Evolutionary conservation across 1,284 basidiomycete genomes (phyloP), one percentile per base, ranked within the genome.

Genomic region (Taiwanofungus camphoratus): DNA sequence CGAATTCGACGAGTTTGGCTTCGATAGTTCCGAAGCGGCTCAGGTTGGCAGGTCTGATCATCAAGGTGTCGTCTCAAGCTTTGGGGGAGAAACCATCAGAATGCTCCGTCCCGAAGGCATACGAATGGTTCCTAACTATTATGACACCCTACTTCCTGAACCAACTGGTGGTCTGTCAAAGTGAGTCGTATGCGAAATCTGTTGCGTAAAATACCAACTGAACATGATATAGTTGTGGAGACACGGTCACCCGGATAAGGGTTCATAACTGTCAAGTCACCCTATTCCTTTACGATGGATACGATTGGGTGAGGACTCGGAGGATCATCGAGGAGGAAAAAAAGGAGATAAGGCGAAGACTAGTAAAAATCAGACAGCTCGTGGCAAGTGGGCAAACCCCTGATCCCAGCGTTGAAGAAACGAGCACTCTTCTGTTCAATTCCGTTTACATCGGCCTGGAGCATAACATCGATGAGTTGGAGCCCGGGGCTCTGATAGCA

Each of bases 291-390:
- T 87, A 94, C 57, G 90, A 93, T 45, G 93, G 95, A 1, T 99
- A 93, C 57, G 96, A 99, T 59, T 99, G 95, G 93, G 64, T 64
- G 1, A 73, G 76, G 30, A 99, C 95, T 2, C 82, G 93, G 36
- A 83, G 77, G 60, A 79, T 79, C 4, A 91, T 99, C 41, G 89
- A 96, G 60, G 82, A 89, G 38, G 88, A 94, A 60, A 78, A 90
- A 45, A 92, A 87, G 59, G 82, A 87, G 24, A 91, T 99, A 67
- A 80, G 92, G 37, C 80, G 82, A 41, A 82, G 82, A 19, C 74
- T 99, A 32, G 85, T 90, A 37, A 92, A 89, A 64, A 96, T 99
- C 56, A 76, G 88, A 40, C 95, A 99, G 63, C 73, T 99, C 2
- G 79, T 99, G n/a, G 91, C 94, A 0, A 85, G 74, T 33, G 96